Base-by-base conservation (phyloP, 768 basidiomycete genomes). In the Cubamyces sp. region DNA sequence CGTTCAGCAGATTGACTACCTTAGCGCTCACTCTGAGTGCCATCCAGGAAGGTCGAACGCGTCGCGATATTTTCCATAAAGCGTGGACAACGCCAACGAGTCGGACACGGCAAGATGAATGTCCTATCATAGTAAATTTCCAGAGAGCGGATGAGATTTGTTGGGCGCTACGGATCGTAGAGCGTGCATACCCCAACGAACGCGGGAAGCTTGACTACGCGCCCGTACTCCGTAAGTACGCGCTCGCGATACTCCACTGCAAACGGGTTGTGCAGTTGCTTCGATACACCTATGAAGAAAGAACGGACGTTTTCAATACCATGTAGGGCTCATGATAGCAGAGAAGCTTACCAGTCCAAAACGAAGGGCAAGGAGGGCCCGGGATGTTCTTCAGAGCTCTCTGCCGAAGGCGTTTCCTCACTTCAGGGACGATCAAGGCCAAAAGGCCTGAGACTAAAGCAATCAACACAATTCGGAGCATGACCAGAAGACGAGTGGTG, bases 101-200 rank as follows among this genome's bases (percentile, higher is more conserved):
- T 60, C 59, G 1, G 59, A 53, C 12, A 60, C 23, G 16, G 59
- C 59, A n/a, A 60, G 30, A 14, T 45, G 40, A 8, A 60, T 46
- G 9, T 60, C 51, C 51, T 51, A 23, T 9, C 43, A 23, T 0
- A 1, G 39, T 39, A 3, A 18, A n/a, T 11, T 25, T 37, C 40
- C 21, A 43, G 41, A 47, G 2, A 4, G 7, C 14, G 11, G 14
- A 16, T 45, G 9, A 28, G 15, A 42, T 0, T 23, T 9, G 16
- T 21, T 16, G 18, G 1, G 9, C 39, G 16, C 39, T 7, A 16
- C 39, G 39, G 18, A n/a, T n/a, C 2, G 39, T 23, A n/a, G n/a
- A n/a, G n/a, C n/a, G n/a, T 39, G 28, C 55, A 30, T 54, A 60
- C 59, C 12, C 59, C 59, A 15, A 60, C n/a, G 15, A 45, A 41